Evolutionary conservation across 202 grass and related monocot genomes (phyloP), one percentile per base, ranked within the genome.

Genomic region (Panicum virgatum): DNA sequence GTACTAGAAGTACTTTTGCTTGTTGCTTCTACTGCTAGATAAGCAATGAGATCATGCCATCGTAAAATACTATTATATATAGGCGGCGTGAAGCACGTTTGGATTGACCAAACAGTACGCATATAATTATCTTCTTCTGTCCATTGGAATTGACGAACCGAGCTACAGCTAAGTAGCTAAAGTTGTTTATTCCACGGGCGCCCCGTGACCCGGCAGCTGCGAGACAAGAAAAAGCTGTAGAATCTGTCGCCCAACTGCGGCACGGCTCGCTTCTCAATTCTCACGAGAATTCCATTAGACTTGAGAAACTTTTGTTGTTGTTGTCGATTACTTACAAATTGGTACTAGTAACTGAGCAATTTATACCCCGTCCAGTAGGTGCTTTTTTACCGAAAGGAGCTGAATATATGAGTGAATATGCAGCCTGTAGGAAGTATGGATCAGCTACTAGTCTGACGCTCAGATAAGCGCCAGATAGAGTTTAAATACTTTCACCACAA

Each of bases 11-110:
- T n/a, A n/a, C n/a, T 43, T 67, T 67, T 67, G 34, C 13, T 40
- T 66, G 37, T 22, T 66, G 36, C 63, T 39, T 39, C 63, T 6
- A 40, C 0, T 40, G 12, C 0, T 36, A 18, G 7, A 7, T 16
- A 62, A 18, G 29, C 29, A 62, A 36, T 0, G 37, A 65, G 11
- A 36, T 8, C 2, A 51, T 9, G 22, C 8, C 13, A 6, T 51
- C 15, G 18, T 20, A 54, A 6, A n/a, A 22, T 8, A 30, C 3
- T n/a, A n/a, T n/a, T n/a, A n/a, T n/a, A n/a, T 29, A 13, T 12
- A 39, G 10, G 50, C 5, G n/a, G 20, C 62, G 46, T 79, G 76
- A 67, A 80, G 13, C 77, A 80, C 48, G 77, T 69, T 80, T 69
- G 13, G 37, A 57, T 57, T 56, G 77, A 67, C 63, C 9, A 59